A percentile compares a stretch with the other conserved stretches of the same genome.
Conservation (phyloP, 2,329 filamentous ascomycete genomes). For the Neoscytalidium dimidiatum region DNA sequence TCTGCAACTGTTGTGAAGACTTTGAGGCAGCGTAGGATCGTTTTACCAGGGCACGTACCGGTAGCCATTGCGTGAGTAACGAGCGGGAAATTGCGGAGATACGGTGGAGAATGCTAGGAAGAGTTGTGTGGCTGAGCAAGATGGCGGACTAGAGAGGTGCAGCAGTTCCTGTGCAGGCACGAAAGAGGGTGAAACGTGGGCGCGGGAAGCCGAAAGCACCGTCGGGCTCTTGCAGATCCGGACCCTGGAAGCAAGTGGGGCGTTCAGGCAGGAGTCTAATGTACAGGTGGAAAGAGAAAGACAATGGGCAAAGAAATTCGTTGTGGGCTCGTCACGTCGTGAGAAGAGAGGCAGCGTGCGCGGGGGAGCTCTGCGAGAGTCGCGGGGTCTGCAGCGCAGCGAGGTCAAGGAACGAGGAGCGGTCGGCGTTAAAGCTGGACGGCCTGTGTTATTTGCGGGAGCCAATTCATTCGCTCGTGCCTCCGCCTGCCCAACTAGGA, state of each 20-base stretch:
- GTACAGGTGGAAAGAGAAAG: background rate
- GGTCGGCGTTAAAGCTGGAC: constrained; percentile 7
- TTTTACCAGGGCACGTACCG: constrained; percentile 2
- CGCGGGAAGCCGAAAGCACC: constrained; percentile 14
- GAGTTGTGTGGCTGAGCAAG: background rate
- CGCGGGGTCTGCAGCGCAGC: background rate
- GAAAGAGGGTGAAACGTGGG: constrained; percentile 15
- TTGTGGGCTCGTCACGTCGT: constrained; percentile 15
- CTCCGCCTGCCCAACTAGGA: background rate
- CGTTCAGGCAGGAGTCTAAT: background rate
- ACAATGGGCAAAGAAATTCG: background rate
- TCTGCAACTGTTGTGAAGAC: background rate
- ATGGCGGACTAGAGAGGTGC: background rate
- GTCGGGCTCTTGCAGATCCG: constrained; percentile 14
- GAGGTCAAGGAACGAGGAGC: background rate
- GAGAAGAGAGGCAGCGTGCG: background rate
- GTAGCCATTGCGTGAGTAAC: constrained; percentile 4
- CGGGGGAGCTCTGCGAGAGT: background rate
- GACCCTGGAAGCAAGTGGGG: constrained; percentile 13
- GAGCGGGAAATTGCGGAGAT: background rate
- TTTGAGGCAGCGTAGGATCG: background rate
- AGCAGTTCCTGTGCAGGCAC: background rate
- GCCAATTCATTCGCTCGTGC: background rate
- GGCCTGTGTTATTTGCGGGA: constrained; percentile 6
- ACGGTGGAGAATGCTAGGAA: background rate